A percentile compares a stretch with the other conserved stretches of the same genome.
phyloP scores from a whole-genome alignment of 225 moss, liverwort and hornwort species.

The Ulota crispa region DNA sequence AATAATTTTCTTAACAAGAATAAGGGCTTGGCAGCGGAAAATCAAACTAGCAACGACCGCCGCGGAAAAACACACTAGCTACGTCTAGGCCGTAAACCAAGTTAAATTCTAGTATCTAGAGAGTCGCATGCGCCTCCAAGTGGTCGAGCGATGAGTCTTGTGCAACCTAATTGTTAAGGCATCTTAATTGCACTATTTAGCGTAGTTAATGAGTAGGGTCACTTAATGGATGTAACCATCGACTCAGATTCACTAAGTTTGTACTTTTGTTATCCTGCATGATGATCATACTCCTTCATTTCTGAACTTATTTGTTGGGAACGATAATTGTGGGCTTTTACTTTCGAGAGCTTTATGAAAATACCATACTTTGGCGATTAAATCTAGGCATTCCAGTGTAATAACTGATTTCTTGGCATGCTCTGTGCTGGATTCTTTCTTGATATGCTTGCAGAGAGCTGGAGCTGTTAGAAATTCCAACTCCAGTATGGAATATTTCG shows the following conservation, averaged over 20 bases:
- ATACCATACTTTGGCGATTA: slow-evolving; percentile 3
- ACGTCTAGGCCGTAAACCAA: too few relatives aligned
- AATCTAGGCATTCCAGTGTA: neutral
- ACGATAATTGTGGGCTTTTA: neutral
- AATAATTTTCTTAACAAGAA: too few relatives aligned
- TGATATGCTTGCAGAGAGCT: slow-evolving; percentile 61
- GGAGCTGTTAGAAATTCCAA: slow-evolving; percentile 80
- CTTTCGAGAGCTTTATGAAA: neutral
- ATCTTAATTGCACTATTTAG: too few relatives aligned
- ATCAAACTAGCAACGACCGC: too few relatives aligned
- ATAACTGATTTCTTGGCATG: slow-evolving; percentile 13
- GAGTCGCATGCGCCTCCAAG: too few relatives aligned
- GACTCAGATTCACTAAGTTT: neutral
- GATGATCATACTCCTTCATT: neutral
- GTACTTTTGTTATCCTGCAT: neutral
- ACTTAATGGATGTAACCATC: neutral
- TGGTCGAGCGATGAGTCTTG: too few relatives aligned
- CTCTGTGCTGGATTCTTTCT: slow-evolving; percentile 12
- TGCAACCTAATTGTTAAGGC: too few relatives aligned
- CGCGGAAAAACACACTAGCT: too few relatives aligned
- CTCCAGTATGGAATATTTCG: slow-evolving; percentile 74
- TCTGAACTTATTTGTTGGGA: neutral
- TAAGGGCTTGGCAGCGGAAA: too few relatives aligned
- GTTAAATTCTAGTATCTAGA: too few relatives aligned
- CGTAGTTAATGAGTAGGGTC: neutral